phyloP scores from a whole-genome alignment of 75 land plant species.

The Pinus taeda region DNA sequence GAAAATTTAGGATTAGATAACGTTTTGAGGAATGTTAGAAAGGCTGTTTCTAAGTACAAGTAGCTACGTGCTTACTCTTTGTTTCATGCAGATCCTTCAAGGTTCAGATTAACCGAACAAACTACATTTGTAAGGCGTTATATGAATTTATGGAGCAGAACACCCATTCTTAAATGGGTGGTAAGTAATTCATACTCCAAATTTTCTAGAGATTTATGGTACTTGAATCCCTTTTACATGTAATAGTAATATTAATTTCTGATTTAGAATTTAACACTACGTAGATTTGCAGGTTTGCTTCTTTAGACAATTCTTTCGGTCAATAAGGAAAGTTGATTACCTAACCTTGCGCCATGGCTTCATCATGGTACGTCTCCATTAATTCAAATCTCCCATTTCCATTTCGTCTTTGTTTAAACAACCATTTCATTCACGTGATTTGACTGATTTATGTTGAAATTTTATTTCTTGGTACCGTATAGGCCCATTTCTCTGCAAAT shows the following conservation, averaged over 20 bases:
- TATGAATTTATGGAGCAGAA: slow-evolving; percentile 13
- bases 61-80: not conserved
- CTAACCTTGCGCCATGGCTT: slow-evolving; percentile 63
- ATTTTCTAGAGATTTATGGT: not conserved
- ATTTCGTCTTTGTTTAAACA: not conserved
- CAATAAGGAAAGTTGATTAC: slow-evolving; percentile 57
- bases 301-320: slow-evolving; percentile 53
- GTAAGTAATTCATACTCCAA: slow-evolving; percentile 18
- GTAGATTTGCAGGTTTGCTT: slow-evolving; percentile 44
- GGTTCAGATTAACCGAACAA: slow-evolving; percentile 27
- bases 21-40: not conserved
- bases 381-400: not conserved
- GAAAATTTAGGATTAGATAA: not conserved
- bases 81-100: slow-evolving; percentile 23
- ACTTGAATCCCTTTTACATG: not conserved
- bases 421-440: not conserved
- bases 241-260: not conserved
- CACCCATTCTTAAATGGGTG: slow-evolving; percentile 25
- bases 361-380: slow-evolving; percentile 17
- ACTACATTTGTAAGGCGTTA: slow-evolving; percentile 36
- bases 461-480: not conserved
- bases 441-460: not conserved
- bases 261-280: not conserved
- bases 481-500: slow-evolving; percentile 66
- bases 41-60: not conserved